Evolutionary conservation across 2,329 filamentous ascomycete species (phyloP), one percentile per base, ranked within the genome.

Genomic region (Curvularia lunata): DNA sequence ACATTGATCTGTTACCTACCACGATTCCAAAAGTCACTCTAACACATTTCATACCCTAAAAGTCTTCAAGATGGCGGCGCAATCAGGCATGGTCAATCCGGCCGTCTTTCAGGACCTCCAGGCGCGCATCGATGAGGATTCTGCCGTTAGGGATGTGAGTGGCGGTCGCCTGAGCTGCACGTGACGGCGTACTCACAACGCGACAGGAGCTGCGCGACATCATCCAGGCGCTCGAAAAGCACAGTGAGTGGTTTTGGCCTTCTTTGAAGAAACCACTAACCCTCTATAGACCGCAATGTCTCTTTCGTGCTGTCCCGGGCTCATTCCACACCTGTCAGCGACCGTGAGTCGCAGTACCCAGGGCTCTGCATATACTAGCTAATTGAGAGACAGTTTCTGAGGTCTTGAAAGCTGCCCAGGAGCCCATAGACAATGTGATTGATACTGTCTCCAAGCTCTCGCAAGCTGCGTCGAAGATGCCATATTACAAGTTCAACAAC

Each of bases 401-500:
- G 4, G 82, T 97, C 32, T 83, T 97, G 42, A 81, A 84, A 10
- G 85, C 90, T 65, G 88, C 91, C 1, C 85, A 92, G 59, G 79
- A 81, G 59, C 85, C 86, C 56, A 90, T 98, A 74, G 81, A 85
- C 62, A 85, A 90, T 34, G 87, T 96, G 75, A 84, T 91, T 54
- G 81, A 86, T 47, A 89, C 88, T 43, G 84, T 97, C 45, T 79
- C 82, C 56, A 86, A 88, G 65, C 85, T 99, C 43, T 85, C 86
- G 60, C 79, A 83, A 53, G 85, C 91, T 53, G 92, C 93, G 2
- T 93, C 92, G 25, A 85, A 91, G 75, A 89, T 96, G 71, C 94
- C 95, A 0, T 99, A 98, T 83, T 99, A 98, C 87, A 97, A 97
- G 85, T 97, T 96, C 82, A 97, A 97, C 78, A 81, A 83, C 55